These are phyloP conservation scores for Cryptococcus sp. DNA, from an alignment of 1,284 basidiomycete species.

Conservation along the genomic window DNA sequence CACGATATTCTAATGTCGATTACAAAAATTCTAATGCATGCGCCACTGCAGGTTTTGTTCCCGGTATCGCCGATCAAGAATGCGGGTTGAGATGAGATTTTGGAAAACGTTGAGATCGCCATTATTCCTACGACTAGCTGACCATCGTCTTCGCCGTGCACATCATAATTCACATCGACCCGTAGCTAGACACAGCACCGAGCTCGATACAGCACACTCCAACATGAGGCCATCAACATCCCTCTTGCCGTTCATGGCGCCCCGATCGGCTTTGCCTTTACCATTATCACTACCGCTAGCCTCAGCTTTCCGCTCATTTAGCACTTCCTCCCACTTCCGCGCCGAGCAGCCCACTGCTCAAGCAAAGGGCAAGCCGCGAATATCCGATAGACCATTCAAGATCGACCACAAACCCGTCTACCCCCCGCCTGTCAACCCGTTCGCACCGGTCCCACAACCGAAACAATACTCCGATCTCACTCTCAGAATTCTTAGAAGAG, in stretches of 20 bases:
- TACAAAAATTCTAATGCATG: too few species aligned
- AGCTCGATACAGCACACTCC: neutral
- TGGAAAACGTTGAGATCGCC: too few species aligned
- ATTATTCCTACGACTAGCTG: too few species aligned
- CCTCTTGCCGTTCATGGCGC: constrained; percentile 3
- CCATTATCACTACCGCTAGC: neutral
- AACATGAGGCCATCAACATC: constrained; percentile 10
- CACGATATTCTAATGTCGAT: too few species aligned
- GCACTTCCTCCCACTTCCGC: too few species aligned
- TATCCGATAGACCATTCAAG: constrained; percentile 18
- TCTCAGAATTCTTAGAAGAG: constrained; percentile 36
- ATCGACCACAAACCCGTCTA: constrained; percentile 34
- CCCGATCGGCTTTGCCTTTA: neutral
- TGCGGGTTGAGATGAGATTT: too few species aligned
- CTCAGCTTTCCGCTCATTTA: neutral
- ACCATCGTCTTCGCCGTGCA: neutral
- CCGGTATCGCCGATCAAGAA: too few species aligned
- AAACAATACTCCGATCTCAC: constrained; percentile 39
- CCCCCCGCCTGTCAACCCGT: constrained; percentile 45
- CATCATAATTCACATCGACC: neutral
- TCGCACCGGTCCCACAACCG: constrained; percentile 23
- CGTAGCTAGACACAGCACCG: neutral
- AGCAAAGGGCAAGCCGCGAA: too few species aligned
- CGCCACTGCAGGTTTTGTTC: too few species aligned
- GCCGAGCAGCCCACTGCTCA: too few species aligned